phyloP scores from a whole-genome alignment of 257 asterid genomes.

The Plantago major region DNA sequence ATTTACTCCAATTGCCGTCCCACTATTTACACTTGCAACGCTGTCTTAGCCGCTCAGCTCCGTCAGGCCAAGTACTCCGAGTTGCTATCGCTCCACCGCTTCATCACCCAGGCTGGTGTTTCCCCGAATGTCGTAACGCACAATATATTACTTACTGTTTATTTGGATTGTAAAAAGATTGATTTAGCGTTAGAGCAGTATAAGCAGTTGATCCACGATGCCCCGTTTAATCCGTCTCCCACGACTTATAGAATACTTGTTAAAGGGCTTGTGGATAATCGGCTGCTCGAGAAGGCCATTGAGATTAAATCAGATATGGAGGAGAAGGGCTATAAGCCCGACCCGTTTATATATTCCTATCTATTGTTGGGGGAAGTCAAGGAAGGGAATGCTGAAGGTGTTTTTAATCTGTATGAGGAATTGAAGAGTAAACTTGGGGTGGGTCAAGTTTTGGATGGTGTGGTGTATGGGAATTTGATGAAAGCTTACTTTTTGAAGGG shows the following conservation, averaged over 20 bases:
- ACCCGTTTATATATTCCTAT: constrained; percentile 56
- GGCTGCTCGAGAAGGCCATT: constrained; percentile 54
- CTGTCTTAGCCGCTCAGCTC: constrained; percentile 82
- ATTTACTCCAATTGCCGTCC: constrained; percentile 90
- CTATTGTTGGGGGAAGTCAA: constrained; percentile 71
- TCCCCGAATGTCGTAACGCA: constrained; percentile 70
- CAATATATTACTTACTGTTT: constrained; percentile 62
- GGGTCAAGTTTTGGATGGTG: constrained; percentile 55
- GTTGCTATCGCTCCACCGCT: constrained; percentile 78
- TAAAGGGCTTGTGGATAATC: constrained; percentile 69
- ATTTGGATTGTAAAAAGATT: constrained; percentile 70
- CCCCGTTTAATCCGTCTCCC: constrained; percentile 65
- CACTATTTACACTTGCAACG: constrained; percentile 75
- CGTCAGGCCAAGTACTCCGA: constrained; percentile 77
- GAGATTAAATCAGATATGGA: constrained; percentile 71
- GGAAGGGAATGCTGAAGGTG: constrained; percentile 46
- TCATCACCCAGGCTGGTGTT: constrained; percentile 83
- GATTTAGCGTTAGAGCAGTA: constrained; percentile 88
- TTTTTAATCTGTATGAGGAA: constrained; percentile 69
- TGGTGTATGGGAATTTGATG: constrained; percentile 77
- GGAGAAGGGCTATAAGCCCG: constrained; percentile 55
- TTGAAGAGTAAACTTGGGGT: constrained; percentile 70
- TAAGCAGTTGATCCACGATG: constrained; percentile 63
- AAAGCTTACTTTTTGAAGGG: constrained; percentile 84
- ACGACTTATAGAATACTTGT: constrained; percentile 67